Base-by-base conservation (phyloP, 225 moss, liverwort and hornwort genomes). In the Bryoerythrophyllum caledonicum region DNA sequence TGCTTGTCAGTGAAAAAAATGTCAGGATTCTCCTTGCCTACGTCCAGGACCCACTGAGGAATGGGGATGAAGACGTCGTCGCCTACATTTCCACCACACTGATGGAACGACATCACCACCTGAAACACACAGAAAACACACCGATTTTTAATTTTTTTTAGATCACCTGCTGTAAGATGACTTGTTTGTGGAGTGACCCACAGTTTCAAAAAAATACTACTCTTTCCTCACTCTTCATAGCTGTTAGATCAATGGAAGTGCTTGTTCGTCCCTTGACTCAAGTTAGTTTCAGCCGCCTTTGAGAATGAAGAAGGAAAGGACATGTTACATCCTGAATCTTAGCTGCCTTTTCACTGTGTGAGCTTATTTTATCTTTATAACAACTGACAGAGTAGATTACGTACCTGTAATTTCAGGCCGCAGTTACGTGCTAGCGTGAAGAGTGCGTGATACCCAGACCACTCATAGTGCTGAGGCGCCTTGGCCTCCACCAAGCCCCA, bases 101-200 rank as follows among this genome's bases (percentile, higher is more conserved):
- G 89, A 75, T 96, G 96, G 60, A 96, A 96, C 70, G 96, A 94
- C 96, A 96, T 96, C 40, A 96, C 96, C 66, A 94, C 96, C 94
- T 94, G 79, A 14, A 66, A 41, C 38, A 65, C 61, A 71, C 40
- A 77, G 8, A 72, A 43, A 68, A 21, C 1, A 38, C 38, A 38
- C 38, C 8, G n/a, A n/a, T n/a, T n/a, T n/a, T n/a, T n/a, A n/a
- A n/a, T n/a, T n/a, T n/a, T n/a, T n/a, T n/a, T n/a, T n/a, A n/a
- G n/a, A 5, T 6, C 48, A 49, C 17, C 48, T 48, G 48, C 48
- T 48, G 17, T 17, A 48, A 15, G 15, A 16, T 48, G 10, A 38
- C 9, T 16, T 46, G 46, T 16, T 14, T 46, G 46, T 5, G 16
- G 16, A 4, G 46, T 46, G 5, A 17, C 48, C 48, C 48, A 49